A percentile compares a stretch with the other conserved stretches of the same genome.
Evolutionary conservation across 106 monocot species (phyloP).

Genomic region (Dactylorhiza incarnata): DNA sequence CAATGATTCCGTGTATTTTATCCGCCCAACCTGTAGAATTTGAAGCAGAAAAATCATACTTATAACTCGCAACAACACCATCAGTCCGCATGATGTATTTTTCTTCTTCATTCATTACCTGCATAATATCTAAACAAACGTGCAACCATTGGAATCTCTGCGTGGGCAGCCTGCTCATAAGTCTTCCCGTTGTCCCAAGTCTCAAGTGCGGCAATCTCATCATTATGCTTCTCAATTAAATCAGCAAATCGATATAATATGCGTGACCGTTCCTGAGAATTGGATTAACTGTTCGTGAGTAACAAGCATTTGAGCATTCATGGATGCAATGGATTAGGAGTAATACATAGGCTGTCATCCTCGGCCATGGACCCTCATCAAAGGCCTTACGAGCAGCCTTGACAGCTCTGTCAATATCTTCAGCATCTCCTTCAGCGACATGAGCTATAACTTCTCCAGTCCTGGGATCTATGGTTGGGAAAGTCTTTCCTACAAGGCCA

Average conservation of each 20-base stretch:
- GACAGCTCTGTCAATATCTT: constrained; percentile 77
- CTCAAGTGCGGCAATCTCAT: constrained; percentile 81
- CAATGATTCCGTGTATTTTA: constrained; percentile 89
- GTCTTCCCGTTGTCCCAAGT: constrained; percentile 95
- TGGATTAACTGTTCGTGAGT: background rate
- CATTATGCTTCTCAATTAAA: constrained; percentile 87
- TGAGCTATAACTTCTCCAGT: constrained; percentile 88
- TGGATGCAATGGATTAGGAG: background rate
- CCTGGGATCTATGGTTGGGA: constrained; percentile 89
- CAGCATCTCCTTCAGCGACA: constrained; percentile 87
- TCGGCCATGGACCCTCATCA: constrained; percentile 97
- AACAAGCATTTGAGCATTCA: background rate
- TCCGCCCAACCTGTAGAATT: constrained; percentile 77
- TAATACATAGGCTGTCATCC: constrained; percentile 77
- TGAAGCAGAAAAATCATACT: background rate
- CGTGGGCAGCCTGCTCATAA: constrained; percentile 56
- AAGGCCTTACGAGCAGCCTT: constrained; percentile 92
- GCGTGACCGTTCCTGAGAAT: constrained; percentile 65
- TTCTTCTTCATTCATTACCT: constrained; percentile 28
- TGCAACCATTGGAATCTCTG: constrained; percentile 68
- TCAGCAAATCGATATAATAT: constrained; percentile 61
- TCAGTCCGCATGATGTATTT: background rate
- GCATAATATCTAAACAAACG: constrained; percentile 89
- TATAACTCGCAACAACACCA: background rate
- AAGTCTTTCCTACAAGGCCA: constrained; percentile 63